A percentile compares a stretch with the other conserved stretches of the same genome.
Conservation (phyloP, 2,329 filamentous ascomycete species). For the Furcasterigmium sp. region DNA sequence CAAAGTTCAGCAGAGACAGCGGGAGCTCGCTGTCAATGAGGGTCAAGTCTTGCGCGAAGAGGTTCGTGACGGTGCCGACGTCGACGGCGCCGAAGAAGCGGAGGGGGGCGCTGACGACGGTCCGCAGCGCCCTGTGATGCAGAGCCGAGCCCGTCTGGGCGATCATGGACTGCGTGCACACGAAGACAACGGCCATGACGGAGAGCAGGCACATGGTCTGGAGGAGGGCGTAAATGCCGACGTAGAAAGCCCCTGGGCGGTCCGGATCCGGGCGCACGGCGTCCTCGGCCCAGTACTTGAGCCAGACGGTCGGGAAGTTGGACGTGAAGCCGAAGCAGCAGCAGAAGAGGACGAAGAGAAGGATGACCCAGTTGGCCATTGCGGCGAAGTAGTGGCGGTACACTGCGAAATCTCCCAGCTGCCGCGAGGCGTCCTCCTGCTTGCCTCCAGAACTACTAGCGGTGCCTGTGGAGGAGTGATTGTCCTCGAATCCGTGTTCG, state of each 20-base stretch:
- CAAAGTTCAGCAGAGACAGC: conserved; percentile 22
- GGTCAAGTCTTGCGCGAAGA: conserved; percentile 40
- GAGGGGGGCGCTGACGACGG: conserved; percentile 31
- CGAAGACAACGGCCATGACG: conserved; percentile 12
- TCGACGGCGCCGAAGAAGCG: conserved; percentile 36
- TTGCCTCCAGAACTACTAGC: too few relatives aligned
- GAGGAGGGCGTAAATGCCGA: conserved; percentile 24
- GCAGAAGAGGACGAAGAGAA: conserved; percentile 14
- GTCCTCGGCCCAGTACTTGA: conserved; percentile 34
- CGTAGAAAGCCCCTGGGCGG: conserved; percentile 18
- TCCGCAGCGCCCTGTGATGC: conserved; percentile 25
- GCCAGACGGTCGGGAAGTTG: conserved; percentile 29
- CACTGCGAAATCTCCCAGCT: conserved; percentile 23
- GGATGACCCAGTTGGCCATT: conserved; percentile 14
- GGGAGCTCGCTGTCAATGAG: conserved; percentile 35
- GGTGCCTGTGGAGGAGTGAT: too few relatives aligned
- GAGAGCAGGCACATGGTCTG: conserved; percentile 12
- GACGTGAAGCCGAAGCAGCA: conserved; percentile 18
- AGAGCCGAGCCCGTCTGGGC: conserved; percentile 23
- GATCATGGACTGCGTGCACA: conserved; percentile 18
- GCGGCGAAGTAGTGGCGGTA: conserved; percentile 28
- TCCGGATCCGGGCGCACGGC: conserved; percentile 8
- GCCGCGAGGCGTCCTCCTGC: conserved; percentile 18
- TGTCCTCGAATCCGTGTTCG: too few relatives aligned
- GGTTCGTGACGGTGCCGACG: conserved; percentile 32